Evolutionary conservation across 176 grass and related monocot genomes (phyloP), one percentile per base, ranked within the genome.

Genomic region (Raddia distichophylla): DNA sequence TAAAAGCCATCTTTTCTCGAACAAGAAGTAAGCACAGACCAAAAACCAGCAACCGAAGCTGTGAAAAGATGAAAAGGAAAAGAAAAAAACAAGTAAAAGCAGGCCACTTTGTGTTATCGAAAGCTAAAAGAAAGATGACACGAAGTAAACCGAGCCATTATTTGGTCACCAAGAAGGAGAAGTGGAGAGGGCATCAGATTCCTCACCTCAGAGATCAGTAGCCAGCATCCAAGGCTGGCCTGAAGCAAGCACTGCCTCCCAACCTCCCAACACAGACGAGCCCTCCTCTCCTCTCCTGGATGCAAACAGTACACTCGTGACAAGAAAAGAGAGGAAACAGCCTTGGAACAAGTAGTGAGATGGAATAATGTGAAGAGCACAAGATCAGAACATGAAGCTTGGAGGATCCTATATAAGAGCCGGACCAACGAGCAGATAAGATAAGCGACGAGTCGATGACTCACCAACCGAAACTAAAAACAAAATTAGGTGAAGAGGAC

Each of bases 401-500:
- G 37, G n/a, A 80, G 82, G 72, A 52, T 81, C 10, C n/a, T 86
- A 62, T 74, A 53, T 60, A 54, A 34, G 78, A 13, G 71, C 57
- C 7, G 78, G n/a, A 40, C 15, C 73, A 78, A 46, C 16, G 49
- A 53, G 61, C 54, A 64, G 42, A 40, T 60, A 27, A 61, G 76
- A 19, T 46, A 84, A 16, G 45, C 72, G 59, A 60, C 49, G 78
- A 70, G 73, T 68, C 72, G 59, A 60, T 58, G 78, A 70, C 78
- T 68, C 6, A 83, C 84, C 88, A 86, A 90, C 84, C 88, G 60
- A 60, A 67, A 17, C 83, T 60, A 86, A 64, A 86, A 77, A 79
- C 88, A 74, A 79, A 74, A 83, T 90, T 90, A 86, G 79, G 79
- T 90, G 79, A 64, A 78, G 79, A 83, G 73, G 66, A 85, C 72